phyloP scores from a whole-genome alignment of 2,329 filamentous ascomycete genomes.

The Rhynchosporium secalis region DNA sequence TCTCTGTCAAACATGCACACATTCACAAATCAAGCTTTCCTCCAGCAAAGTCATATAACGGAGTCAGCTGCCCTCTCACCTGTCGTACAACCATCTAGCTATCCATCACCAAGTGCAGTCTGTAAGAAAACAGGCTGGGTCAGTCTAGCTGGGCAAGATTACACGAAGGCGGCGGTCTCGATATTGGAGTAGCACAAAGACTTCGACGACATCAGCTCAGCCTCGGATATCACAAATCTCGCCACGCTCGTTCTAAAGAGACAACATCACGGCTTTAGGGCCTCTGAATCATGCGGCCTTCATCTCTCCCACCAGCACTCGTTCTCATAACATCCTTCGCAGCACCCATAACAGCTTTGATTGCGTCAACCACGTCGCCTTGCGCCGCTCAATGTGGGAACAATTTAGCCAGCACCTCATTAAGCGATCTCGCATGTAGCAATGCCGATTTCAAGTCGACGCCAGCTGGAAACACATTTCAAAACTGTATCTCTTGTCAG shows the following conservation, averaged over 20 bases:
- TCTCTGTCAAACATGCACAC: neutral
- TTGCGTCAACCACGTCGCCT: slow-evolving; percentile 31
- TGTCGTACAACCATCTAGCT: neutral
- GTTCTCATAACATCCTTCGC: slow-evolving; percentile 28
- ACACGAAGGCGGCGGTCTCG: slow-evolving; percentile 2
- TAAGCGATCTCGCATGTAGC: slow-evolving; percentile 29
- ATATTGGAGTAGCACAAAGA: neutral
- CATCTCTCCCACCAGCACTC: slow-evolving; percentile 23
- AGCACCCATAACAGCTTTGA: slow-evolving; percentile 27
- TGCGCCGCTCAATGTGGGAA: slow-evolving; percentile 38
- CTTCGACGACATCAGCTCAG: neutral
- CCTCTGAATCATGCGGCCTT: slow-evolving; percentile 31
- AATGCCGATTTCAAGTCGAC: slow-evolving; percentile 25
- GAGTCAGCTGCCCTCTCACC: neutral
- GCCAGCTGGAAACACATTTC: slow-evolving; percentile 27
- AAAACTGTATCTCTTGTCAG: slow-evolving; percentile 35
- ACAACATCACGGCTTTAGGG: slow-evolving; percentile 10
- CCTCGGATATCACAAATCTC: slow-evolving; percentile 9
- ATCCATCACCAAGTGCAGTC: slow-evolving; percentile 3
- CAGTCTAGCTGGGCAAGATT: slow-evolving; percentile 34
- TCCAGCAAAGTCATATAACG: neutral
- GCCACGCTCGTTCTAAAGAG: slow-evolving; percentile 8
- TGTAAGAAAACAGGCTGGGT: slow-evolving; percentile 15
- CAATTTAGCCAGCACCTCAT: slow-evolving; percentile 30
- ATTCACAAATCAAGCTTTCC: neutral